A percentile compares a stretch with the other conserved stretches of the same genome.
phyloP scores from a whole-genome alignment of 352 stramenopile species.

The Globisporangium sylvaticum region DNA sequence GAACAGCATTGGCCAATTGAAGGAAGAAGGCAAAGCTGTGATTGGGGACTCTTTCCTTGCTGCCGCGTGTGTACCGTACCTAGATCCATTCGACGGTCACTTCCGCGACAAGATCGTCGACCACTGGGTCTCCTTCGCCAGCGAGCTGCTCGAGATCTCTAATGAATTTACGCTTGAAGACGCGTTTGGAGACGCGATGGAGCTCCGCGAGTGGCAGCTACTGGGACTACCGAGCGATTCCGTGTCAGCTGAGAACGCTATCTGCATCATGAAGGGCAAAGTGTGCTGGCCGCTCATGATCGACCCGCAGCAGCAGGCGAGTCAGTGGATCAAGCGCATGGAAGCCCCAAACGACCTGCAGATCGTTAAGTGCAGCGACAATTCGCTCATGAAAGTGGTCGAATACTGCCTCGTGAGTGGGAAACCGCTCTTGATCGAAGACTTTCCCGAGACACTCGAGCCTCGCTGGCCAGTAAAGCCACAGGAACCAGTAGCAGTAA shows the following conservation, averaged over 20 bases:
- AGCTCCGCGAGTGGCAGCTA: constrained; percentile 88
- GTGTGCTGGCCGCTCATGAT: constrained; percentile 93
- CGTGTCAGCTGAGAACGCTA: constrained; percentile 88
- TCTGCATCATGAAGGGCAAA: constrained; percentile 83
- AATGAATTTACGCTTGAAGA: constrained; percentile 51
- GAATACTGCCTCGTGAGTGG: constrained; percentile 35
- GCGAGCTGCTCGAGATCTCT: constrained; percentile 28
- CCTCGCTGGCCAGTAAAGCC: constrained; percentile 12
- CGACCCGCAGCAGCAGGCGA: constrained; percentile 92
- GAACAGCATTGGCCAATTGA: constrained; percentile 49
- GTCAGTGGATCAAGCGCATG: constrained; percentile 89
- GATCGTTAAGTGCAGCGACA: constrained; percentile 62
- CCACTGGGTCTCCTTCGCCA: constrained; percentile 27
- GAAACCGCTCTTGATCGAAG: constrained; percentile 54
- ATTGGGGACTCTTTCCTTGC: constrained; percentile 61
- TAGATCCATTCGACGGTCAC: constrained; percentile 56
- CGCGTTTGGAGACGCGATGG: constrained; percentile 74
- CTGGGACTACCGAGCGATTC: constrained; percentile 85
- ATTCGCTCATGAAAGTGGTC: constrained; percentile 32
- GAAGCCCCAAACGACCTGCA: constrained; percentile 65
- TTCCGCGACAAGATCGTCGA: constrained; percentile 35
- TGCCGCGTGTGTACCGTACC: constrained; percentile 57
- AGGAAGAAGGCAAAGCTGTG: constrained; percentile 38
- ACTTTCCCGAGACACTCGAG: constrained; percentile 49
- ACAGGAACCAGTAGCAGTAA: constrained; percentile 3